Evolutionary conservation across 805 yeast species (phyloP).

Genomic region (Saccharomycopsis fermentans): DNA sequence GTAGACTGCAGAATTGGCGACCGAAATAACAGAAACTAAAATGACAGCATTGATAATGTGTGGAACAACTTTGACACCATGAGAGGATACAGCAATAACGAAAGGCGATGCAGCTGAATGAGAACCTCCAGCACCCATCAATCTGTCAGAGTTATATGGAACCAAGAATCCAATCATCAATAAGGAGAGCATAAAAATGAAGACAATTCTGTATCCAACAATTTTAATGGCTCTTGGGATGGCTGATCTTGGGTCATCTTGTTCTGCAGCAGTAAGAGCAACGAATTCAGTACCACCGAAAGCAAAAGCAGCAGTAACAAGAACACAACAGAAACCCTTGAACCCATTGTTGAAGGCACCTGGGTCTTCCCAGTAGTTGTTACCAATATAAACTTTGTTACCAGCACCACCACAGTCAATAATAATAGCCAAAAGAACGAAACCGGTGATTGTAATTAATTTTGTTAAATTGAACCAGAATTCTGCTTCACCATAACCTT

Average conservation of each 20-base stretch:
- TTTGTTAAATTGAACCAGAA: conserved; percentile 58
- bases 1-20: conserved; percentile 49
- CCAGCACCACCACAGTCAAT: conserved; percentile 35
- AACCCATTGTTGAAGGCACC: conserved; percentile 46
- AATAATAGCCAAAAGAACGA: conserved; percentile 42
- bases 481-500: conserved; percentile 53
- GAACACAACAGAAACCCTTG: conserved; percentile 43
- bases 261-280: conserved; percentile 51
- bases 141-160: conserved; percentile 36
- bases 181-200: conserved; percentile 40
- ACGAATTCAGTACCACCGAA: conserved; percentile 54
- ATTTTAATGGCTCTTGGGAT: conserved; percentile 49
- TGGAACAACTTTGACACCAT: conserved; percentile 47
- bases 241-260: conserved; percentile 42
- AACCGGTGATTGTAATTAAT: conserved; percentile 50
- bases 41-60: conserved; percentile 59
- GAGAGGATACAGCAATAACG: conserved; percentile 47
- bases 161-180: conserved; percentile 42
- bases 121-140: conserved; percentile 33
- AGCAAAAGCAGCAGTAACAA: conserved; percentile 49
- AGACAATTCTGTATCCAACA: conserved; percentile 43
- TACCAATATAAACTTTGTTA: conserved; percentile 39
- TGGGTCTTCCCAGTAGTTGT: conserved; percentile 40
- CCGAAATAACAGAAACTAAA: conserved; percentile 48
- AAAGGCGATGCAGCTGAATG: conserved; percentile 53